A percentile compares a stretch with the other conserved stretches of the same genome.
Evolutionary conservation across 2,329 filamentous ascomycete genomes (phyloP).

Genomic region (Ophiosphaerella herpotricha): DNA sequence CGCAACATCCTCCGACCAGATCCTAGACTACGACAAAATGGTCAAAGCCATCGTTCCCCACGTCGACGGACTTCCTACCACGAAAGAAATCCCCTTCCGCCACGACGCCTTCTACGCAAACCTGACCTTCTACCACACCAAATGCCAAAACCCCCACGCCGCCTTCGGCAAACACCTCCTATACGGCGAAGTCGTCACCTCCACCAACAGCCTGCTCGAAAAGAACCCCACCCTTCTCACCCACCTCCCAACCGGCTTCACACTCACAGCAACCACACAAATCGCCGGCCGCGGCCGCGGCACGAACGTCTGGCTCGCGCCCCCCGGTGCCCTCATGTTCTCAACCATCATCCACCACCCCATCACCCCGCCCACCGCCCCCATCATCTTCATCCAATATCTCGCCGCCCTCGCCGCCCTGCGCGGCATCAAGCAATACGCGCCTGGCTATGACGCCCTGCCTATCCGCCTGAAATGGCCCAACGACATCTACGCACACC

Average conservation of each 20-base stretch:
- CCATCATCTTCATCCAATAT: conserved; percentile 94
- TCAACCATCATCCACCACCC: conserved; percentile 87
- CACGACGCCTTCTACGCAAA: conserved; percentile 78
- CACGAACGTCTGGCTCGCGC: conserved; percentile 92
- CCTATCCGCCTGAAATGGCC: conserved; percentile 95
- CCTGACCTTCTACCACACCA: conserved; percentile 67
- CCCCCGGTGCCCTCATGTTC: conserved; percentile 83
- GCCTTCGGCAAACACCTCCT: conserved; percentile 78
- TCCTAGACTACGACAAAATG: conserved; percentile 74
- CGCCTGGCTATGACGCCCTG: conserved; percentile 71
- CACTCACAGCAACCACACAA: conserved; percentile 83
- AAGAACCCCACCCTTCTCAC: conserved; percentile 84
- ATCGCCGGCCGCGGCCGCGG: conserved; percentile 87
- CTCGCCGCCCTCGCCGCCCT: conserved; percentile 86
- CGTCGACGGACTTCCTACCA: conserved; percentile 67
- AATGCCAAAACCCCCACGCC: conserved; percentile 58
- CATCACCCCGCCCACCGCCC: conserved; percentile 71
- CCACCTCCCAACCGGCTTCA: conserved; percentile 82
- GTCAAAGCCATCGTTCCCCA: conserved; percentile 77
- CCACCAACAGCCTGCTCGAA: conserved; percentile 90
- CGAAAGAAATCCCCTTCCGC: conserved; percentile 83
- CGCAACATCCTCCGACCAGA: conserved; percentile 56
- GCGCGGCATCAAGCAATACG: conserved; percentile 80
- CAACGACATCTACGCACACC: conserved; percentile 73
- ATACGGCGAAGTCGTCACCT: conserved; percentile 91